Percentiles rank a stretch among this genome's conserved stretches.
These are phyloP conservation scores for Cyberlindnera americana DNA, from an alignment of 805 yeast species.

Conservation along the genomic window DNA sequence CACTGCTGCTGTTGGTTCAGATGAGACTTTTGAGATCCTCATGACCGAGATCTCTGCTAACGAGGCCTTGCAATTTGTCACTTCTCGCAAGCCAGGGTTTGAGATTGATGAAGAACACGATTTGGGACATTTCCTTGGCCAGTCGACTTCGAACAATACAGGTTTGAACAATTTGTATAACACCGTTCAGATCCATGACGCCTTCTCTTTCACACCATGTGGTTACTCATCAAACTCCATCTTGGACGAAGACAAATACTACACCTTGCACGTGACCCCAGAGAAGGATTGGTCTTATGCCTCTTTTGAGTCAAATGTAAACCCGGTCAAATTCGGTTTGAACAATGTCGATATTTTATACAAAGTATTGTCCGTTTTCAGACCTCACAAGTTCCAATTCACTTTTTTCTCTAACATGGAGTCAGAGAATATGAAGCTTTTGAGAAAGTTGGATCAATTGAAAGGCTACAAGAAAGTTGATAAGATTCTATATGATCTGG, in stretches of 20 bases:
- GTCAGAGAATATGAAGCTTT: slow-evolving; percentile 34
- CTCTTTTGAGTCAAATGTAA: slow-evolving; percentile 87
- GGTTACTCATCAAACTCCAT: slow-evolving; percentile 91
- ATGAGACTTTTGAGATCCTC: slow-evolving; percentile 81
- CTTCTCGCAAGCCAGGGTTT: slow-evolving; percentile 41
- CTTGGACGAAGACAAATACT: slow-evolving; percentile 57
- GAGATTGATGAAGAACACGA: slow-evolving; percentile 47
- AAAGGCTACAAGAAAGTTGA: slow-evolving; percentile 60
- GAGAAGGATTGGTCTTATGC: slow-evolving; percentile 95
- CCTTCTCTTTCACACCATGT: slow-evolving; percentile 90
- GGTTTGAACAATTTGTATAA: slow-evolving; percentile 61
- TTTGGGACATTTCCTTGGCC: slow-evolving; percentile 82
- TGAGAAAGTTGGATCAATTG: slow-evolving; percentile 30
- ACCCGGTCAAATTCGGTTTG: slow-evolving; percentile 36
- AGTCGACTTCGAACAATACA: slow-evolving; percentile 58
- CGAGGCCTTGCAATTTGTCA: slow-evolving; percentile 55
- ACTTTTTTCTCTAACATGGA: slow-evolving; percentile 42
- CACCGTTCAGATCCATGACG: slow-evolving; percentile 59
- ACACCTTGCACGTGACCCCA: slow-evolving; percentile 92
- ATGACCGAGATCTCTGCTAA: slow-evolving; percentile 78
- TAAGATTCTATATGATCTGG: slow-evolving; percentile 68
- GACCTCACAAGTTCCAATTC: slow-evolving; percentile 72
- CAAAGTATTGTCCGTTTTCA: slow-evolving; percentile 60
- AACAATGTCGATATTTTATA: slow-evolving; percentile 53
- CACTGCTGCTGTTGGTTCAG: slow-evolving; percentile 28